Base-by-base conservation (phyloP, 225 moss, liverwort and hornwort species). In the Physcomitrellopsis africana region DNA sequence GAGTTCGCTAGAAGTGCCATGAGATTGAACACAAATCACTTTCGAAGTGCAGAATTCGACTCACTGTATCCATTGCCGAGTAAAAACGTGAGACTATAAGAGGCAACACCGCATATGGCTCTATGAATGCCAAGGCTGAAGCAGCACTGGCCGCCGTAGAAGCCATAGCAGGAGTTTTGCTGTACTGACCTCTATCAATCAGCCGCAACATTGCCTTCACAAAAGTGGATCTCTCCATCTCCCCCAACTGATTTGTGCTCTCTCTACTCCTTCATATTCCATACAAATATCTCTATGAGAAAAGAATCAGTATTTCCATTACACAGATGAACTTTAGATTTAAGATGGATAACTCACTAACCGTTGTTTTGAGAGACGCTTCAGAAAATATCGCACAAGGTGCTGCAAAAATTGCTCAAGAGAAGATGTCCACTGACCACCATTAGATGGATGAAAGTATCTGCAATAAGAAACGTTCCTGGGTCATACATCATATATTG, bases 391-490 rank as follows among this genome's bases (percentile, higher is more conserved):
- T 32, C 81, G 75, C 56, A 95, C 99, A 64, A 99, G 88, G 67
- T 93, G 83, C 65, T 86, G 81, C 79, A 99, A 72, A 83, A 95
- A 99, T 78, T 93, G 87, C 83, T 99, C 95, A 15, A 99, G 92
- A 72, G 89, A 88, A 51, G 78, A 85, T 51, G 99, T 99, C 99
- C 99, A 99, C 62, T 93, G 83, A 41, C 99, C 99, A 76, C 99
- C 99, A 76, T 99, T 99, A 11, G 99, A 99, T 48, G 99, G 99
- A 91, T 99, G 99, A 79, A 81, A 99, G 69, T 99, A 99, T 81
- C 94, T 96, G 86, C 52, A 72, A 72, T n/a, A 60, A 68, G 32
- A 83, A 10, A 63, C 22, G 26, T 69, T 73, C 73, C 56, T 54
- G 37, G 32, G 75, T 85, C 84, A 85, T 51, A 10, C 24, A 69